Evolutionary conservation across 2,329 filamentous ascomycete genomes (phyloP).

Genomic region (Albophoma yamanashiensis): DNA sequence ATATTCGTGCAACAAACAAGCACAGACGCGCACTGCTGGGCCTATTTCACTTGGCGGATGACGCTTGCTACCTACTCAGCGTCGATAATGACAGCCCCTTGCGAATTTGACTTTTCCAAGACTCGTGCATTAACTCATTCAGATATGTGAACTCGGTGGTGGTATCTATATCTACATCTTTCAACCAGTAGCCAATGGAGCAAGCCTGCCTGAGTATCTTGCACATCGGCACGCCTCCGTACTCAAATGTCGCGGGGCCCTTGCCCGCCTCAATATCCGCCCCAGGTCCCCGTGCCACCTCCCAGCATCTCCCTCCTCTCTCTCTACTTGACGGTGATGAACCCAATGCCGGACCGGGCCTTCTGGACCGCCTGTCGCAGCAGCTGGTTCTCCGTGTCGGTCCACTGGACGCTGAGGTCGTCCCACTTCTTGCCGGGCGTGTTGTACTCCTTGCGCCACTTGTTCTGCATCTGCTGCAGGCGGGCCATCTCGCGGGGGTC

Average conservation of each 20-base stretch:
- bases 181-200: neutral
- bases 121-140: neutral
- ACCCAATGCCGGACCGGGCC: conserved; percentile 53
- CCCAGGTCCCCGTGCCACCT: neutral
- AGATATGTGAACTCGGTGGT: neutral
- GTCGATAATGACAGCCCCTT: neutral
- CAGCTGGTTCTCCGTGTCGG: conserved; percentile 53
- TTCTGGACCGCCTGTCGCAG: conserved; percentile 44
- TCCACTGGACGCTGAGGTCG: conserved; percentile 56
- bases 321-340: conserved; percentile 51
- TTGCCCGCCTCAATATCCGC: neutral
- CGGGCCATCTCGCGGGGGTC: conserved; percentile 57
- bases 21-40: neutral
- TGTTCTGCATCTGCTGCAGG: conserved; percentile 47
- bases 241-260: no score
- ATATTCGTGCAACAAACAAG: neutral
- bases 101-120: neutral
- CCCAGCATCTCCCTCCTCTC: conserved; percentile 8
- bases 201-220: neutral
- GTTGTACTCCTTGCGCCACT: conserved; percentile 55
- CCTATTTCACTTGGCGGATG: neutral
- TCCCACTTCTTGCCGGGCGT: conserved; percentile 55
- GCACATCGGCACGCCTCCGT: neutral
- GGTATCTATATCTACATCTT: neutral
- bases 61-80: neutral